Evolutionary conservation across 768 basidiomycete species (phyloP), one percentile per base, ranked within the genome.

Genomic region (Psilocybe sp.): DNA sequence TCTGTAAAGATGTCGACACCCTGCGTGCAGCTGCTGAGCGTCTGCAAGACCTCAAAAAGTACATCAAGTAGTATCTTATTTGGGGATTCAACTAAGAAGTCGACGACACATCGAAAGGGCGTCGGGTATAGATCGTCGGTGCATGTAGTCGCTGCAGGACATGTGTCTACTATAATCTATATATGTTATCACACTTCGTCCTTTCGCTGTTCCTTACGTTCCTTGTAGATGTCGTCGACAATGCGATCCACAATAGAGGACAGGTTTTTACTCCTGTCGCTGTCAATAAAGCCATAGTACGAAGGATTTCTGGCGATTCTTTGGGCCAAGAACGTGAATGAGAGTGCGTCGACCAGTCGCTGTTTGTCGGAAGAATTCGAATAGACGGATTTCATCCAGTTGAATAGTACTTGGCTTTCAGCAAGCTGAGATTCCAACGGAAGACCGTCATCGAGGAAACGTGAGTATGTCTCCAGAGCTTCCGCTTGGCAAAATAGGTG

Each of bases 1-100:
- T 97, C 75, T 98, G 97, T 77, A 99, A 99, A 64, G 96, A 98
- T 60, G 55, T 84, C 15, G 91, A 90, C 37, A 96, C 92, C 0
- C 77, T 99, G 13, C 78, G 73, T 52, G 73, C 70, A 16, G 97
- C 97, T n/a, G 86, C 84, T 18, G 85, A 89, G 60, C 81, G 92
- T n/a, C 71, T 99, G 15, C 77, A 86, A 65, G 73, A 71, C 18
- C 71, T 99, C 56, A 81, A 79, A 61, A 80, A 90, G 48, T 96
- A 78, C 69, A 69, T 79, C 35, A 62, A 67, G 28, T 64, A 55
- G 43, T 40, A 49, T 38, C 49, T 4, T 40, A 19, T 41, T n/a
- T 15, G 15, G 7, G 38, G 23, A 5, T 34, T 12, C 23, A 14
- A 28, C 7, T 28, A 28, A 7, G 23, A 28, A 28, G 4, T 28